Evolutionary conservation across 108 stramenopile species (phyloP).

Genomic region (Skeletonema marinoi): DNA sequence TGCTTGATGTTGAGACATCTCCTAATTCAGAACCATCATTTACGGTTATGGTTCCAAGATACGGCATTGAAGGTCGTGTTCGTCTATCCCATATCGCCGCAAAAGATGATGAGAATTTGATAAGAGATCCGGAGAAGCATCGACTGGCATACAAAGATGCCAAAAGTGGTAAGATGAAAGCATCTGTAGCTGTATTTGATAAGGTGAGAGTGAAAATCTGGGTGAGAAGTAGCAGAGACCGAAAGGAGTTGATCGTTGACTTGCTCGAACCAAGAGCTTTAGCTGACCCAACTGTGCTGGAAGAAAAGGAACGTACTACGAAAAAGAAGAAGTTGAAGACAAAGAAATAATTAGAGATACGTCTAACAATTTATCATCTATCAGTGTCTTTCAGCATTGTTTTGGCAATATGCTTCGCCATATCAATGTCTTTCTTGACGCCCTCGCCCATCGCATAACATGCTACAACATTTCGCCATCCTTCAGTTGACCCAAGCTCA

Average conservation of each 20-base stretch:
- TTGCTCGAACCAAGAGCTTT: slow-evolving; percentile 56
- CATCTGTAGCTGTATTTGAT: slow-evolving; percentile 86
- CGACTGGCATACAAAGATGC: slow-evolving; percentile 60
- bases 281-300: slow-evolving; percentile 17
- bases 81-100: slow-evolving; percentile 51
- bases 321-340: slow-evolving; percentile 38
- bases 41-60: slow-evolving; percentile 94
- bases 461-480: slow-evolving; percentile 85
- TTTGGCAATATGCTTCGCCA: slow-evolving; percentile 76
- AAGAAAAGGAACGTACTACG: not conserved
- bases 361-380: not conserved
- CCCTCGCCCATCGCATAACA: slow-evolving; percentile 81
- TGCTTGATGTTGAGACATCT: slow-evolving; percentile 84
- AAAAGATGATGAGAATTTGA: slow-evolving; percentile 58
- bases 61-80: slow-evolving; percentile 97
- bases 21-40: slow-evolving; percentile 69
- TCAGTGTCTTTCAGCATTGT: slow-evolving; percentile 71
- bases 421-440: slow-evolving; percentile 71
- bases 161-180: slow-evolving; percentile 32
- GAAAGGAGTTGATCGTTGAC: slow-evolving; percentile 77
- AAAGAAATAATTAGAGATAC: slow-evolving; percentile 13
- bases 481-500: slow-evolving; percentile 78
- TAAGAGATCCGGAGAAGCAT: slow-evolving; percentile 67
- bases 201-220: slow-evolving; percentile 84
- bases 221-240: slow-evolving; percentile 65